These are phyloP conservation scores for Gossypium davidsonii DNA, from an alignment of 441 rosid species.

Conservation along the genomic window DNA sequence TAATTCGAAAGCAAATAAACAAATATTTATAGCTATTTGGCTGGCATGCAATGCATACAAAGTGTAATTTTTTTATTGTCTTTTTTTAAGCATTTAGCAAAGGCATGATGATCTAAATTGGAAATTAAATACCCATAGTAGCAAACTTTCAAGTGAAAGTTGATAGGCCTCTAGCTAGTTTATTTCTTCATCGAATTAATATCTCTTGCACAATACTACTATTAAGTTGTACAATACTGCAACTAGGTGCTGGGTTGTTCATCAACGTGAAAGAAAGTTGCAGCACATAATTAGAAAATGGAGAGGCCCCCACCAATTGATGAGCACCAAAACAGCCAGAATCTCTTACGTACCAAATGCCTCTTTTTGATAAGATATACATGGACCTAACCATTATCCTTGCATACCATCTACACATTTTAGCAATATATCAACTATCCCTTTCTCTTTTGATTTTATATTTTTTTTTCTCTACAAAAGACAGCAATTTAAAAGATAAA, in stretches of 20 bases:
- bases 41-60: no score
- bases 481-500: not conserved
- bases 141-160: not conserved
- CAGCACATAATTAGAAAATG: constrained; percentile 10
- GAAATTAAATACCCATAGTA: not conserved
- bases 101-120: not conserved
- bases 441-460: not conserved
- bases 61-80: not conserved
- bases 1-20: not conserved
- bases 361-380: constrained; percentile 23
- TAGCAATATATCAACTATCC: constrained; percentile 3
- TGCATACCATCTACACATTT: constrained; percentile 2
- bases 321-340: constrained; percentile 28
- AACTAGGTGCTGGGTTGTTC: no score
- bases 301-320: constrained; percentile 22
- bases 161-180: not conserved
- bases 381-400: constrained; percentile 31
- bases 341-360: constrained; percentile 25
- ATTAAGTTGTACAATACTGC: no score
- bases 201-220: not conserved
- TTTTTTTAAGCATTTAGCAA: not conserved
- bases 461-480: not conserved
- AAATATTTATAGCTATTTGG: not conserved
- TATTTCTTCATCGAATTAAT: not conserved
- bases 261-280: no score